Evolutionary conservation across 139 green algal species (phyloP).

Genomic region (Chlorella vulgaris): DNA sequence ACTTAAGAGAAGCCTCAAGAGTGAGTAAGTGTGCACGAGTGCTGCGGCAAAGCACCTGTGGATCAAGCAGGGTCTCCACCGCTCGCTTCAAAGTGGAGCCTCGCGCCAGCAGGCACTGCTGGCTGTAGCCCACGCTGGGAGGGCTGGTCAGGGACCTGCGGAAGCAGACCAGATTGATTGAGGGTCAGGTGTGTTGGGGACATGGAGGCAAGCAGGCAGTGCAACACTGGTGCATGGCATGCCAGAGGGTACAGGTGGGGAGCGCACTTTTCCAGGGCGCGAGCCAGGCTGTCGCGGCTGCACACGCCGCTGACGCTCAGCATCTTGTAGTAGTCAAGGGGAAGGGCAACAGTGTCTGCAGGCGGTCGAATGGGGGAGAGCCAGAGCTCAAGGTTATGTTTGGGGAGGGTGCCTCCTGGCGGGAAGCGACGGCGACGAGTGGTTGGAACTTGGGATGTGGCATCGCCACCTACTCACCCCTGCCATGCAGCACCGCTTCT

Average conservation of each 20-base stretch:
- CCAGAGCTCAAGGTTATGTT: too few relatives aligned
- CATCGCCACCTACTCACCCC: too few relatives aligned
- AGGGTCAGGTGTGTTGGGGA: too few relatives aligned
- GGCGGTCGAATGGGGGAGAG: too few relatives aligned
- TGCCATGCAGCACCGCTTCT: not conserved
- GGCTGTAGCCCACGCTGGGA: slow-evolving; percentile 32
- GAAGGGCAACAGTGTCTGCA: slow-evolving; percentile 5
- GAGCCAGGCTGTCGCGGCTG: slow-evolving; percentile 10
- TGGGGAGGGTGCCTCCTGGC: too few relatives aligned
- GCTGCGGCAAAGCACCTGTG: not conserved
- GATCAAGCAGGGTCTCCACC: slow-evolving; percentile 32
- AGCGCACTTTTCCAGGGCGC: slow-evolving; percentile 18
- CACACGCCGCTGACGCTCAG: slow-evolving; percentile 33
- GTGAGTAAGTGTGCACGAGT: not conserved
- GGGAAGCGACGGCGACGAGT: too few relatives aligned
- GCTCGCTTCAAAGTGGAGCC: slow-evolving; percentile 35
- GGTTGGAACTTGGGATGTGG: too few relatives aligned
- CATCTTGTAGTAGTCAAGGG: slow-evolving; percentile 42
- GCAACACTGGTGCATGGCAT: not conserved
- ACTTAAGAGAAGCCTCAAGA: too few relatives aligned
- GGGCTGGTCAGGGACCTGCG: slow-evolving; percentile 26
- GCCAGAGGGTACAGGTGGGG: not conserved
- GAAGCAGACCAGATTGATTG: too few relatives aligned
- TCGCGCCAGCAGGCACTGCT: slow-evolving; percentile 31
- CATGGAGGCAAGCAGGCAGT: too few relatives aligned